phyloP scores from a whole-genome alignment of 495 filamentous ascomycete species.

The Xylaria scruposa region DNA sequence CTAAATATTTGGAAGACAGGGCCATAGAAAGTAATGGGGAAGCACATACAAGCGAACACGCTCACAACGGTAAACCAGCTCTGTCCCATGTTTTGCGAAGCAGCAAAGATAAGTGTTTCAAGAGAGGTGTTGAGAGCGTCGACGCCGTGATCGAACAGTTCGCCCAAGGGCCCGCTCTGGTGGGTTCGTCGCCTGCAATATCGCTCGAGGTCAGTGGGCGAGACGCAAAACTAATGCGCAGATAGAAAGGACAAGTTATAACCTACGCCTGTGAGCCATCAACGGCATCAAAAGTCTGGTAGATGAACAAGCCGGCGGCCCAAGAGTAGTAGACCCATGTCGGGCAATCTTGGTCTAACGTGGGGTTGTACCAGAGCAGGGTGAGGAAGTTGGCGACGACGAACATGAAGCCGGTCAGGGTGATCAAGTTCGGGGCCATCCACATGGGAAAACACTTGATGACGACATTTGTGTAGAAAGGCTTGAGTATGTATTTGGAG shows the following conservation, averaged over 20 bases:
- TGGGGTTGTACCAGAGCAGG: conserved; percentile 95
- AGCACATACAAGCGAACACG: conserved; percentile 76
- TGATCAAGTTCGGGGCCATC: conserved; percentile 91
- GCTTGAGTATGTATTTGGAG: conserved; percentile 92
- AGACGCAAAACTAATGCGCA: background rate
- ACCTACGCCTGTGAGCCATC: conserved; percentile 91
- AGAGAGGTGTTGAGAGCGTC: conserved; percentile 96
- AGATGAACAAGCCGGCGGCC: conserved; percentile 88
- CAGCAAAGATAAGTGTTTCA: conserved; percentile 89
- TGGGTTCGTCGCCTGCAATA: conserved; percentile 74
- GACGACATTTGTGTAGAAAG: conserved; percentile 94
- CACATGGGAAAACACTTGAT: conserved; percentile 93
- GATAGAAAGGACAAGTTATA: background rate
- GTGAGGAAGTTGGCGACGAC: conserved; percentile 91
- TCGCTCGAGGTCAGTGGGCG: conserved; percentile 20
- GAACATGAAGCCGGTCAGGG: conserved; percentile 88
- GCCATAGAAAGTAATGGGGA: background rate
- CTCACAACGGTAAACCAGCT: conserved; percentile 86
- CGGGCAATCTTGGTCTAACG: conserved; percentile 90
- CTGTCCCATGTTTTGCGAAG: conserved; percentile 90
- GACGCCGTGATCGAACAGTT: conserved; percentile 97
- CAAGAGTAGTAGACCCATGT: conserved; percentile 93
- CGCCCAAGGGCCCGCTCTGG: conserved; percentile 92
- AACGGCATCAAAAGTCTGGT: conserved; percentile 98
- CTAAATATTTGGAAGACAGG: background rate